Conservation (phyloP, 371 early-diverging fungal genomes). For the Mortierella sp. region DNA sequence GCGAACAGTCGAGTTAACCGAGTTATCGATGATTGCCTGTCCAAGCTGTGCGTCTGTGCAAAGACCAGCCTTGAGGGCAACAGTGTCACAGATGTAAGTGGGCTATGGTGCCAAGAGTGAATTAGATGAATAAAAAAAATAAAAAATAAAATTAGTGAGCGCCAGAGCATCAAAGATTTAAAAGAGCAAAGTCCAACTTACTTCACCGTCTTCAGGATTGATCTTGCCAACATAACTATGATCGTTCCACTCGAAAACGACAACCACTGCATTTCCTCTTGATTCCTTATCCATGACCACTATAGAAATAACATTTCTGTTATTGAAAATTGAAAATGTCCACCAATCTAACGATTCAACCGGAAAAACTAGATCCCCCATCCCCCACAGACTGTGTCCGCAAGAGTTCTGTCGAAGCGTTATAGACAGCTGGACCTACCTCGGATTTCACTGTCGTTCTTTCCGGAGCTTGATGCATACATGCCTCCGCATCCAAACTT, state of each 20-base stretch:
- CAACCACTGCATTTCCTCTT: constrained; percentile 61
- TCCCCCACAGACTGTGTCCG: not conserved
- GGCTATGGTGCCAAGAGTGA: constrained; percentile 33
- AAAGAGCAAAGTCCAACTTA: not conserved
- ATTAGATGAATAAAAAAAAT: not conserved
- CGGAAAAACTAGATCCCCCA: not conserved
- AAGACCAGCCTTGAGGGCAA: constrained; percentile 59
- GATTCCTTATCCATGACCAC: constrained; percentile 63
- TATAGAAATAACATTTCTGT: constrained; percentile 18
- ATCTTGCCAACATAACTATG: constrained; percentile 61
- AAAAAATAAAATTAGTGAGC: not conserved
- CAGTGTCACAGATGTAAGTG: constrained; percentile 64
- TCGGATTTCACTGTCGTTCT: constrained; percentile 41
- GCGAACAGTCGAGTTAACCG: constrained; percentile 59
- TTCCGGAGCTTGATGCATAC: constrained; percentile 39
- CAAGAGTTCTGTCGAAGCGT: not conserved
- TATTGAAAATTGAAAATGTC: not conserved
- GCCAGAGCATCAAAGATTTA: not conserved
- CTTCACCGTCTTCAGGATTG: constrained; percentile 17
- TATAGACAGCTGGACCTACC: not conserved
- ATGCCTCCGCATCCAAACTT: constrained; percentile 40
- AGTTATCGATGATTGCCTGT: constrained; percentile 57
- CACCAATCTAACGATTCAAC: not conserved
- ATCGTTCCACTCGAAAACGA: constrained; percentile 72
- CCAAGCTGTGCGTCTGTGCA: constrained; percentile 62